Percentiles rank a stretch among this genome's conserved stretches.
Conservation (phyloP, 306 rosid genomes). For the Ochetophila trinervis region DNA sequence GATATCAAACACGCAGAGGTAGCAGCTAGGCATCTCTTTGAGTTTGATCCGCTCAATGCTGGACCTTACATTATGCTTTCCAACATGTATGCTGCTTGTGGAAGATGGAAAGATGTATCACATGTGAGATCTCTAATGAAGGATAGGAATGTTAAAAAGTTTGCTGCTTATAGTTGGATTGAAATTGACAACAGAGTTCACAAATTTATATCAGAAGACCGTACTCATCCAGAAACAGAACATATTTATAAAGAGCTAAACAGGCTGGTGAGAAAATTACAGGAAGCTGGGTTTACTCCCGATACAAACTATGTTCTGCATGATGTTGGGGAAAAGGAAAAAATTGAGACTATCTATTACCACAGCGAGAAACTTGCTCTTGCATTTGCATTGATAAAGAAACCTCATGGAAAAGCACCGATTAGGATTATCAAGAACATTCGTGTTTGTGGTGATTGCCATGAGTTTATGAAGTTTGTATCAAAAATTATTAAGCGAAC, state of each 20-base stretch:
- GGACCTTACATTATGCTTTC: constrained; percentile 36
- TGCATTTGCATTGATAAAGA: constrained; percentile 41
- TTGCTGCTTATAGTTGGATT: constrained; percentile 45
- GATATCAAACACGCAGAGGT: constrained; percentile 25
- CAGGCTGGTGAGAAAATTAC: constrained; percentile 20
- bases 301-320: constrained; percentile 28
- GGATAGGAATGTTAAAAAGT: no score
- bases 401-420: constrained; percentile 35
- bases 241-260: constrained; percentile 26
- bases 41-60: constrained; percentile 28
- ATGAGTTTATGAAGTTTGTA: constrained; percentile 54
- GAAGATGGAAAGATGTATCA: constrained; percentile 33
- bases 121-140: constrained; percentile 30
- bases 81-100: constrained; percentile 30
- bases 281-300: constrained; percentile 21
- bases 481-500: constrained; percentile 38
- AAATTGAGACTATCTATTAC: constrained; percentile 37
- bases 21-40: constrained; percentile 29
- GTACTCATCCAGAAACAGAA: constrained; percentile 24
- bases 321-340: constrained; percentile 34
- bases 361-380: constrained; percentile 58
- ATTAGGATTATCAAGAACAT: constrained; percentile 58
- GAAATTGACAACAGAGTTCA: constrained; percentile 29
- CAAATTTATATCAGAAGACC: constrained; percentile 28
- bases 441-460: constrained; percentile 57